Conservation (phyloP, 73 alveolate species). For the Paramecium sexaurelia region DNA sequence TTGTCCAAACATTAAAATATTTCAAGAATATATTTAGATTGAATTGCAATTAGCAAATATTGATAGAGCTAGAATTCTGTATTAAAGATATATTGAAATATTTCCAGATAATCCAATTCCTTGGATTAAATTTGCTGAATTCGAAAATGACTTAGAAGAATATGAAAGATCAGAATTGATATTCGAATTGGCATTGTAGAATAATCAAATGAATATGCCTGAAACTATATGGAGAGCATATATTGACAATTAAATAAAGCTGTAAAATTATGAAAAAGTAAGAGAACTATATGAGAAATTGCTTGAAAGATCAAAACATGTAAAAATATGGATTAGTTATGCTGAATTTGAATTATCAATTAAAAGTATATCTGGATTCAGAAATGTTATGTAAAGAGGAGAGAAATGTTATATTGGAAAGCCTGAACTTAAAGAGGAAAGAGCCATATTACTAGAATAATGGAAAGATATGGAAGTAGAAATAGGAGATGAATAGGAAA, state of each 20-base stretch:
- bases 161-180: slow-evolving; percentile 85
- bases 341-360: slow-evolving; percentile 82
- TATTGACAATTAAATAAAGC: slow-evolving; percentile 79
- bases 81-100: slow-evolving; percentile 83
- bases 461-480: slow-evolving; percentile 83
- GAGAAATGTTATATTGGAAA: slow-evolving; percentile 77
- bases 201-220: slow-evolving; percentile 80
- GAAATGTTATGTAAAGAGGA: slow-evolving; percentile 73
- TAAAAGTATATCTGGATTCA: slow-evolving; percentile 68
- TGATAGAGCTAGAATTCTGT: slow-evolving; percentile 88
- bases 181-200: slow-evolving; percentile 78
- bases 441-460: slow-evolving; percentile 81
- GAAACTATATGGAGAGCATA: slow-evolving; percentile 90
- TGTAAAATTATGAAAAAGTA: slow-evolving; percentile 76
- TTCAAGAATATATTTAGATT: slow-evolving; percentile 85
- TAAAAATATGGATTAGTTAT: slow-evolving; percentile 88
- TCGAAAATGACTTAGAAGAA: slow-evolving; percentile 90
- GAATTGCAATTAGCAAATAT: slow-evolving; percentile 92
- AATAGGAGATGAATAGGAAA: slow-evolving; percentile 68
- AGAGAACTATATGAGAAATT: slow-evolving; percentile 76
- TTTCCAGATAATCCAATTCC: slow-evolving; percentile 83
- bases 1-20: slow-evolving; percentile 88
- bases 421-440: slow-evolving; percentile 81
- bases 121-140: slow-evolving; percentile 90
- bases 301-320: slow-evolving; percentile 81